Evolutionary conservation across 2,329 filamentous ascomycete species (phyloP), one percentile per base, ranked within the genome.

Genomic region (Stachybotrys chlorohalonatus): DNA sequence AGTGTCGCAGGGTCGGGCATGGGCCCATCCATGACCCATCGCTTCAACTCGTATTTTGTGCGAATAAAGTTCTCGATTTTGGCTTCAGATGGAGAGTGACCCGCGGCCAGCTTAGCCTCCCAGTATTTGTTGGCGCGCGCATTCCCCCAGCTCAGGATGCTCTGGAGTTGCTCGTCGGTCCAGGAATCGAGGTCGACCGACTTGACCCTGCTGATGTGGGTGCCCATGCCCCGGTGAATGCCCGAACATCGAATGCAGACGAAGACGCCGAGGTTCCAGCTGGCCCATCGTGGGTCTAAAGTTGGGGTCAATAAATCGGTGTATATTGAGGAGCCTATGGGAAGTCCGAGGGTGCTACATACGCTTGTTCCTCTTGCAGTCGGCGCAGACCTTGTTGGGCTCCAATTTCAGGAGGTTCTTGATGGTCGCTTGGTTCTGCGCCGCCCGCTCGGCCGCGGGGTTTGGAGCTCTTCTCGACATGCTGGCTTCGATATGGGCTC

Each of bases 1-100:
- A 99, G 74, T 1, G 88, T 89, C 3, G 89, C 81, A n/a, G 95
- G 94, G 68, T 97, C 91, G 6, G 95, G 95, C 68, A 95, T 93
- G 6, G 85, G 85, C 1, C 94, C 94, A 57, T 99, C 94, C 92
- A 97, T 97, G n/a, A 91, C 88, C 94, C 94, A 99, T 75, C 95
- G 82, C 82, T 96, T 97, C 53, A 94, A 88, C 71, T 99, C 94
- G 72, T 99, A 99, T 73, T 99, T 99, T 55, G 95, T 99, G 62
- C 94, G 86, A 65, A 99, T 97, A 68, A 99, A 99, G 78, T 97
- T 99, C 80, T 99, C 94, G 64, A 99, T 97, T 80, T 99, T 99
- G 62, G 89, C 83, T 76, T 99, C 95, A 24, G 93, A 96, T 1
- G 94, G 94, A 50, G 93, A 84, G 72, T 99, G 94, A 56, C 92